phyloP scores from a whole-genome alignment of 169 alveolate genomes.

The Plasmodium adleri region DNA sequence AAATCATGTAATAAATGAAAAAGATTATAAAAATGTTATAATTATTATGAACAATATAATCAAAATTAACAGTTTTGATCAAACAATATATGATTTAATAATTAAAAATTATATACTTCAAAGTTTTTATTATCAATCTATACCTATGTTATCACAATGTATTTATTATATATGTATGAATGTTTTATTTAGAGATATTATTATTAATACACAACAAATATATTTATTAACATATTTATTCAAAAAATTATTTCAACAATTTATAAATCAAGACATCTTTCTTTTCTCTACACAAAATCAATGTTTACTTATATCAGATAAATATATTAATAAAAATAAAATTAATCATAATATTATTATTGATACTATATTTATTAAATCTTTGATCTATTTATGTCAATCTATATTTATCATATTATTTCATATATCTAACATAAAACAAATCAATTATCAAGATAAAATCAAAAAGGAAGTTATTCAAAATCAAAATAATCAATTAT shows the following conservation, averaged over 20 bases:
- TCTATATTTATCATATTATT: conserved; percentile 17
- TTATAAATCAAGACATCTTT: conserved; percentile 20
- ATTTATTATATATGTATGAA: conserved; percentile 32
- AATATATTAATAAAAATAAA: background rate
- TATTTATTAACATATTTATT: conserved; percentile 21
- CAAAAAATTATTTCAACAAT: conserved; percentile 8
- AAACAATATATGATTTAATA: conserved; percentile 11
- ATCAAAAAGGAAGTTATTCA: background rate
- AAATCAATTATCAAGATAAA: background rate
- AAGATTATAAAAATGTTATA: background rate
- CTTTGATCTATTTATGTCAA: conserved; percentile 10
- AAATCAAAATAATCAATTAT: background rate
- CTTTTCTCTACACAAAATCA: background rate
- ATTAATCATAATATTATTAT: background rate
- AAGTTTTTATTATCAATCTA: conserved; percentile 5
- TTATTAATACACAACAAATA: background rate
- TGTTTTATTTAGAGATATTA: background rate
- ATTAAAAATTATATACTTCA: conserved; percentile 21
- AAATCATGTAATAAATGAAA: background rate
- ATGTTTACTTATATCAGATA: background rate
- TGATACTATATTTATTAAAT: conserved; percentile 20
- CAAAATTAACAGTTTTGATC: conserved; percentile 4
- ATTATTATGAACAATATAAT: conserved; percentile 16
- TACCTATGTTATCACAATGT: conserved; percentile 22
- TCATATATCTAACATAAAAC: conserved; percentile 4